Conservation (phyloP, 768 basidiomycete species). For the Nidularia sp. region DNA sequence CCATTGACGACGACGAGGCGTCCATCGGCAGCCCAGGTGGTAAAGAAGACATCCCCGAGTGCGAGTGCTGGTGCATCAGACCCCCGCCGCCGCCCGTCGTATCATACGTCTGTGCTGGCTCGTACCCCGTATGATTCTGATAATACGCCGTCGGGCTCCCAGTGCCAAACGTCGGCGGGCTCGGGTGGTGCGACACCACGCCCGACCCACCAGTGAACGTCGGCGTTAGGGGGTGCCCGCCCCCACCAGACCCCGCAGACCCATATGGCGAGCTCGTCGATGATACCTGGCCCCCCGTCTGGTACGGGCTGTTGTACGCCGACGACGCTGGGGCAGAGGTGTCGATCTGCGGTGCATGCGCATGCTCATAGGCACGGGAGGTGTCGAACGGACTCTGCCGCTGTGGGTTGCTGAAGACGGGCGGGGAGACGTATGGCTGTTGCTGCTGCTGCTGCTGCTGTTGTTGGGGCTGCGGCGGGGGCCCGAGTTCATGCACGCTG, state of each 20-base stretch:
- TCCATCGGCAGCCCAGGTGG: neutral
- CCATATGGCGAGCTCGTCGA: conserved; percentile 25
- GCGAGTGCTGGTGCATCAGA: conserved; percentile 8
- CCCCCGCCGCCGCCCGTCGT: conserved; percentile 10
- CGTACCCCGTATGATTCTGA: conserved; percentile 10
- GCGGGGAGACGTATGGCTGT: conserved; percentile 6
- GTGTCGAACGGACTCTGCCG: conserved; percentile 16
- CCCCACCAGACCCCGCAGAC: conserved; percentile 6
- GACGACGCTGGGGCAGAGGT: too few species aligned
- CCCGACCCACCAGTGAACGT: conserved; percentile 12
- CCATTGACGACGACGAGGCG: conserved; percentile 7
- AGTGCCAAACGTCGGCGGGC: conserved; percentile 20
- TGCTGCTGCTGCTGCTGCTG: conserved; percentile 14
- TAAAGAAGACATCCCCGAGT: neutral
- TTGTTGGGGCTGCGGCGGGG: conserved; percentile 7
- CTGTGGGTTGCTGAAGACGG: conserved; percentile 5
- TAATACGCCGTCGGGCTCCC: conserved; percentile 13
- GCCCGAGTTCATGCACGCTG: conserved; percentile 10
- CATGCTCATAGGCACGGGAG: conserved; percentile 11
- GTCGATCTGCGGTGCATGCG: neutral
- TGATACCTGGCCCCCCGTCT: conserved; percentile 15
- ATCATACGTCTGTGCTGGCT: neutral
- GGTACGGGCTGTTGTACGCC: conserved; percentile 18
- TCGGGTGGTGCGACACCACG: conserved; percentile 11
- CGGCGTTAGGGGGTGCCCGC: conserved; percentile 19